Base-by-base conservation (phyloP, 805 yeast species). In the Hanseniaspora thailandica region DNA sequence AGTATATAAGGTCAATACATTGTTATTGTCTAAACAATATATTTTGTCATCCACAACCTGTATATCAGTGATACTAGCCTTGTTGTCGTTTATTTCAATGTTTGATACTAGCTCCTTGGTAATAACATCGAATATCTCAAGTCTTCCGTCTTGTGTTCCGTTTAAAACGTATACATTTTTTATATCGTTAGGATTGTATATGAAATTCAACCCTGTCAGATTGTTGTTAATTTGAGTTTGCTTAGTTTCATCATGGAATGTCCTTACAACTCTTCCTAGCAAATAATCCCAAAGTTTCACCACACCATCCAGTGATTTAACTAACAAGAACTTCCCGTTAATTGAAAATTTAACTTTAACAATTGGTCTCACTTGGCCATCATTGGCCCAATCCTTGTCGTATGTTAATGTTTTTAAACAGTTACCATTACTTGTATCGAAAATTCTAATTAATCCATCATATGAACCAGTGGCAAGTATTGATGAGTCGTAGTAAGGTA, bases 321-420 rank as follows among this genome's bases (percentile, higher is more conserved):
- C 85, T 40, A 87, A 69, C 3, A 90, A 73, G 60, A 76, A 88
- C 58, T 78, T 81, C 15, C 93, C 88, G 65, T 89, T 90, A 5
- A 89, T 89, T 0, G 93, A 77, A 59, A 86, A 77, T 54, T 73
- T 71, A 1, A 87, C 89, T 57, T 76, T 74, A 22, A 86, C 76
- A 5, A 90, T 82, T 0, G 97, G 96, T 4, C 66, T 66, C 4
- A 67, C 67, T 56, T 69, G 69, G 22, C 61, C 64, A 61, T 78
- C 82, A 15, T 84, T 77, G 1, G 85, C 81, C 36, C 83, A 80
- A 58, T 81, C 80, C 55, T 84, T 76, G 61, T 85, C 90, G 62
- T 82, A 85, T 34, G 89, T 86, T 58, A 90, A 67, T 0, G 97
- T 93, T 62, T 89, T 86, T 59, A 90, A 70, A 70, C 97, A 90